Conservation (phyloP, 257 asterid genomes). For the Hygrophila difformis region DNA sequence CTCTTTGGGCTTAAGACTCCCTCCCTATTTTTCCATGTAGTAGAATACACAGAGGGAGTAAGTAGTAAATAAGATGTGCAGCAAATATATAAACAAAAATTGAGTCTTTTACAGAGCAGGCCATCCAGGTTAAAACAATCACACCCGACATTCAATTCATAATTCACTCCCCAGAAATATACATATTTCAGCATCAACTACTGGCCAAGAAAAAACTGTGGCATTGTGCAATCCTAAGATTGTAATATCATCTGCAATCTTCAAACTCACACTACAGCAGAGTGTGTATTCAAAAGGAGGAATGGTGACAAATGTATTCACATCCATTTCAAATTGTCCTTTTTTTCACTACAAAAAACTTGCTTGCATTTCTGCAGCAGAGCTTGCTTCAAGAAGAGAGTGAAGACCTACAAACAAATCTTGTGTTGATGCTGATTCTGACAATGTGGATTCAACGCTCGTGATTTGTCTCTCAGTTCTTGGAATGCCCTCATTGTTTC, state of each 20-base stretch:
- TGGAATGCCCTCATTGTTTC: conserved; percentile 64
- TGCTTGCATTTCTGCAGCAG: conserved; percentile 30
- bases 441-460: conserved; percentile 26
- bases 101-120: too few species aligned
- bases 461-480: conserved; percentile 58
- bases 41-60: too few species aligned
- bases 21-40: too few species aligned
- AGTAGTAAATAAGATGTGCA: too few species aligned
- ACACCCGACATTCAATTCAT: background rate
- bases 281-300: conserved; percentile 4
- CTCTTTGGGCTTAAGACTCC: too few species aligned
- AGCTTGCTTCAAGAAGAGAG: conserved; percentile 51
- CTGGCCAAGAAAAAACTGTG: background rate
- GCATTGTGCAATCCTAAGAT: conserved; percentile 1
- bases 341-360: conserved; percentile 32
- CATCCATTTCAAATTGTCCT: conserved; percentile 12
- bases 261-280: too few species aligned
- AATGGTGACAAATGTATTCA: conserved; percentile 18
- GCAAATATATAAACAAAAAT: too few species aligned
- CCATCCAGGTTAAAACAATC: background rate
- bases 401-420: conserved; percentile 34
- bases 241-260: background rate
- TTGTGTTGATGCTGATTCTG: conserved; percentile 52
- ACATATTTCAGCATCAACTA: background rate
- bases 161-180: background rate